Percentiles rank a stretch among this genome's conserved stretches.
Evolutionary conservation across 2,329 filamentous ascomycete genomes (phyloP).

Genomic region (Coniochaeta sp.): DNA sequence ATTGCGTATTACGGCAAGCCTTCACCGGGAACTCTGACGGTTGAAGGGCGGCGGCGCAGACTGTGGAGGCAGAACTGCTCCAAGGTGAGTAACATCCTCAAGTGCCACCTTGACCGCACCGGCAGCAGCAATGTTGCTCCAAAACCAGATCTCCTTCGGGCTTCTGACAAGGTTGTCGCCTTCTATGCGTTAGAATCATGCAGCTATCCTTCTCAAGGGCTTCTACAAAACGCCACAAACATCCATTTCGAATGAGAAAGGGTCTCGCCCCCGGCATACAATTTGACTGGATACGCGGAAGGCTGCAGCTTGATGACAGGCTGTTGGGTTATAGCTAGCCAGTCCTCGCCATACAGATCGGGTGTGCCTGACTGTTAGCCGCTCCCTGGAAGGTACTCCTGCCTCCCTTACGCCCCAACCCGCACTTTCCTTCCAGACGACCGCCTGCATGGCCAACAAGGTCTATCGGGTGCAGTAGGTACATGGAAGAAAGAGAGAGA

Average conservation of each 20-base stretch:
- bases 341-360: slow-evolving; percentile 23
- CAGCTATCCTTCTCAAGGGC: slow-evolving; percentile 38
- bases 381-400: background rate
- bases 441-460: background rate
- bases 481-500: background rate
- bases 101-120: background rate
- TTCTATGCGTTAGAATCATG: slow-evolving; percentile 35
- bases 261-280: slow-evolving; percentile 24
- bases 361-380: slow-evolving; percentile 10
- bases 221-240: slow-evolving; percentile 40
- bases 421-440: slow-evolving; percentile 4
- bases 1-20: background rate
- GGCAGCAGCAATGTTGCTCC: background rate
- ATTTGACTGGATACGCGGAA: slow-evolving; percentile 26
- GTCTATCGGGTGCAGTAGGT: background rate
- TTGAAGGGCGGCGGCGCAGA: background rate
- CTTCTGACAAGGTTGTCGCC: slow-evolving; percentile 21
- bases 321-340: slow-evolving; percentile 23
- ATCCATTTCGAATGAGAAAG: slow-evolving; percentile 30
- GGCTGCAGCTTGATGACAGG: slow-evolving; percentile 27
- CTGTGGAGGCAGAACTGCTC: background rate
- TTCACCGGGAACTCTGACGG: background rate
- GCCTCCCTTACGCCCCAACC: background rate
- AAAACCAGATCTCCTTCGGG: background rate
- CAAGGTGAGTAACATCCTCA: background rate